Percentiles rank a stretch among this genome's conserved stretches.
Evolutionary conservation across 2,329 filamentous ascomycete genomes (phyloP).

Genomic region (Colletotrichum shisoi): DNA sequence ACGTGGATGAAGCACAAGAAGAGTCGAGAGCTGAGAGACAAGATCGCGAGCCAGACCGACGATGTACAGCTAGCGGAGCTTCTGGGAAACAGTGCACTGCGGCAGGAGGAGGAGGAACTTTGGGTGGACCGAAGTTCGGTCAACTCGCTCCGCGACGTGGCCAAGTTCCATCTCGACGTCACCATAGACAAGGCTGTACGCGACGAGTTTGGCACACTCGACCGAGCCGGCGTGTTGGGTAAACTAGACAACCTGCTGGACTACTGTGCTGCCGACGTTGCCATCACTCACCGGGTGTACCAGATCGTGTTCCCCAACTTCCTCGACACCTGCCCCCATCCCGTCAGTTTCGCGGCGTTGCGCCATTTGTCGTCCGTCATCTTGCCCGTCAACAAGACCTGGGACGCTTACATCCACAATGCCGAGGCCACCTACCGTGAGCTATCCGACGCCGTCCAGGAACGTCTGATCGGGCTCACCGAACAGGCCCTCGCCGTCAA

Average conservation of each 20-base stretch:
- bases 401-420: constrained; percentile 83
- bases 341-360: constrained; percentile 93
- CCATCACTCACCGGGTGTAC: constrained; percentile 92
- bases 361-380: constrained; percentile 94
- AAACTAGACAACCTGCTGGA: constrained; percentile 85
- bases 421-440: constrained; percentile 85
- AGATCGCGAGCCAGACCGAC: constrained; percentile 74
- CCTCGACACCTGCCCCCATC: constrained; percentile 88
- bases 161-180: constrained; percentile 92
- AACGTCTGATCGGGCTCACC: constrained; percentile 75
- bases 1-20: constrained; percentile 99
- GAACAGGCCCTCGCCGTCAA: constrained; percentile 81
- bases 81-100: constrained; percentile 70
- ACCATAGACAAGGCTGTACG: constrained; percentile 88
- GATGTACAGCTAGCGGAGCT: constrained; percentile 75
- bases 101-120: constrained; percentile 88
- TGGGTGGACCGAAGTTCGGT: constrained; percentile 96
- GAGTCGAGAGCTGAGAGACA: constrained; percentile 82
- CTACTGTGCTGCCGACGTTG: constrained; percentile 95
- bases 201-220: constrained; percentile 84
- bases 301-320: constrained; percentile 92
- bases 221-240: constrained; percentile 72
- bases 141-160: constrained; percentile 93
- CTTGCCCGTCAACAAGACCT: constrained; percentile 84
- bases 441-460: constrained; percentile 78